Evolutionary conservation across 768 basidiomycete species (phyloP).

Genomic region (Leccinellum rugosiceps): DNA sequence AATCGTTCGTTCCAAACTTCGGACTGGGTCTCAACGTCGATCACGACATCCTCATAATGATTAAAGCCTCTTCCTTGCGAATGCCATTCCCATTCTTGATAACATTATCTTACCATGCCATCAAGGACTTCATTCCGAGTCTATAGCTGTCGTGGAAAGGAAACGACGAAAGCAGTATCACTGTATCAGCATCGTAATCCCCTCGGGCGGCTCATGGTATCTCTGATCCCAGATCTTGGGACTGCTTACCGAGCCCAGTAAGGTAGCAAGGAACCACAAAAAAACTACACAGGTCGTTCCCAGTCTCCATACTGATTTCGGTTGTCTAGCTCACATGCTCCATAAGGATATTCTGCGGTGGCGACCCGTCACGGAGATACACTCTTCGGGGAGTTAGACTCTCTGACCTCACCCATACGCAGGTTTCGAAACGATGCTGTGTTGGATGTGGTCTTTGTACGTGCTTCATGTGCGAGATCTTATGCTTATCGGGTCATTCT

Average conservation of each 20-base stretch:
- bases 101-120: too few species aligned
- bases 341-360: not conserved
- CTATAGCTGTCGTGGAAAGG: slow-evolving; percentile 8
- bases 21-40: too few species aligned
- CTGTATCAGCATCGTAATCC: not conserved
- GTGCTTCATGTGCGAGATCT: slow-evolving; percentile 4
- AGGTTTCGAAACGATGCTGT: not conserved
- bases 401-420: not conserved
- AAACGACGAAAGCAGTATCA: slow-evolving; percentile 1
- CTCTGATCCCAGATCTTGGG: slow-evolving; percentile 1
- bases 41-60: too few species aligned
- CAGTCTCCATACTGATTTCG: not conserved
- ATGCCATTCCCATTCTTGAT: too few species aligned
- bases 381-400: not conserved
- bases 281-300: not conserved
- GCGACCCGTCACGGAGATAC: too few species aligned
- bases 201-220: not conserved
- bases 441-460: not conserved
- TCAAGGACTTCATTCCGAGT: too few species aligned
- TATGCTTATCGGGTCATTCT: not conserved
- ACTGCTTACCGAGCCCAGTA: not conserved
- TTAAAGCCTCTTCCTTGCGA: too few species aligned
- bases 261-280: not conserved
- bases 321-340: not conserved
- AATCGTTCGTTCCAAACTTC: too few species aligned